Evolutionary conservation across 176 grass and related monocot genomes (phyloP).

Genomic region (Hyparrhenia diplandra): DNA sequence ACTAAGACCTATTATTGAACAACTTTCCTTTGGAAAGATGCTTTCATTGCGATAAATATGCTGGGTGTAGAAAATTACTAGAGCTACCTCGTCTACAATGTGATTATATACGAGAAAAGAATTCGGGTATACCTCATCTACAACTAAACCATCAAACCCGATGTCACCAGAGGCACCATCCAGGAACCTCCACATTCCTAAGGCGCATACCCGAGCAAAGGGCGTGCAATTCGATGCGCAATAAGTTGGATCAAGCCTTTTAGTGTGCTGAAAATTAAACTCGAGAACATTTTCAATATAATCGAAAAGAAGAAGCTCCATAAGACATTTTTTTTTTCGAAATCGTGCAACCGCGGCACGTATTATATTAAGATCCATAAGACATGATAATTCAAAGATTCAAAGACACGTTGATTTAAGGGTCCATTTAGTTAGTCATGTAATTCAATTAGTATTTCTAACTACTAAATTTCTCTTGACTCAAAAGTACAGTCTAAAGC

Average conservation of each 20-base stretch:
- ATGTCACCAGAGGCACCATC: not conserved
- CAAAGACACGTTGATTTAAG: not conserved
- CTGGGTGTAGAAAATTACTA: not conserved
- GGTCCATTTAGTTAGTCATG: not conserved
- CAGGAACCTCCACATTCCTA: not conserved
- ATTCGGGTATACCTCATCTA: not conserved
- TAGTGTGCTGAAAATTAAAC: not conserved
- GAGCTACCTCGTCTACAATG: not conserved
- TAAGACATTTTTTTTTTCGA: no score
- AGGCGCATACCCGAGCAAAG: not conserved
- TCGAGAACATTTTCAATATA: not conserved
- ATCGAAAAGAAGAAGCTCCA: not conserved
- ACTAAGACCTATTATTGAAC: not conserved
- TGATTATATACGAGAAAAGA: not conserved
- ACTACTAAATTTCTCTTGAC: not conserved
- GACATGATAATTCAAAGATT: not conserved
- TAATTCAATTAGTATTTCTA: not conserved
- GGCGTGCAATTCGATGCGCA: not conserved
- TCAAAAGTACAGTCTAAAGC: not conserved
- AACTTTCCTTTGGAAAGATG: not conserved
- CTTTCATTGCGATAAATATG: not conserved
- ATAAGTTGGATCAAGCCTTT: not conserved
- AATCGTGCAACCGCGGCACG: no score
- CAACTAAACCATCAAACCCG: not conserved
- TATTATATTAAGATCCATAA: no score